Percentiles rank a stretch among this genome's conserved stretches.
Evolutionary conservation across 306 rosid genomes (phyloP).

Genomic region (Cicer judaicum): DNA sequence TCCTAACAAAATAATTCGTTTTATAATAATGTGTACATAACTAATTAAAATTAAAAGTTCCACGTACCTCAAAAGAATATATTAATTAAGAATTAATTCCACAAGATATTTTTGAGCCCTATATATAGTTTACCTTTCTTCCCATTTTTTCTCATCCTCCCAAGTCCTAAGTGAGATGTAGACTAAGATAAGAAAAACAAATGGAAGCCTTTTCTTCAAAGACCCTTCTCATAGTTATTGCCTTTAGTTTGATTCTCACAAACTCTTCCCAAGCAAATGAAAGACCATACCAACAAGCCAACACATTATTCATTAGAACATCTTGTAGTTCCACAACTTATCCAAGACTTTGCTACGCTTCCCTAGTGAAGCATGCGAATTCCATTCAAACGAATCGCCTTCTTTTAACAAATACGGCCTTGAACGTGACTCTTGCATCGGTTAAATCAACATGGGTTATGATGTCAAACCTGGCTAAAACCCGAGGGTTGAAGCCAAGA

Average conservation of each 20-base stretch:
- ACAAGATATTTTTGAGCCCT: background rate
- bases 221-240: constrained; percentile 38
- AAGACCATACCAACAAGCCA: constrained; percentile 35
- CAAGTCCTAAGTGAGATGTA: background rate
- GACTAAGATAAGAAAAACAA: background rate
- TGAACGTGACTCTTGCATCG: constrained; percentile 64
- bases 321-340: constrained; percentile 73
- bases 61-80: background rate
- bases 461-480: constrained; percentile 48
- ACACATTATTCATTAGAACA: constrained; percentile 62
- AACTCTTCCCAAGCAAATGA: constrained; percentile 35
- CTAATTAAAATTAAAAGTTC: background rate
- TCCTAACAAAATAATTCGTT: background rate
- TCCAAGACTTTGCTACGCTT: constrained; percentile 66
- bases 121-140: background rate
- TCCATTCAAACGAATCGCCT: constrained; percentile 60
- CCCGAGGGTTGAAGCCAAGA: constrained; percentile 47
- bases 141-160: constrained; percentile 32
- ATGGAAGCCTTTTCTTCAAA: constrained; percentile 51
- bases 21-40: background rate
- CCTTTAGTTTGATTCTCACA: constrained; percentile 2
- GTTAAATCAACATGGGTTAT: constrained; percentile 51
- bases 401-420: constrained; percentile 59
- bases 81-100: background rate
- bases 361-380: constrained; percentile 63